Conservation (phyloP, 2,329 filamentous ascomycete species). For the Hypoxylon sp. region DNA sequence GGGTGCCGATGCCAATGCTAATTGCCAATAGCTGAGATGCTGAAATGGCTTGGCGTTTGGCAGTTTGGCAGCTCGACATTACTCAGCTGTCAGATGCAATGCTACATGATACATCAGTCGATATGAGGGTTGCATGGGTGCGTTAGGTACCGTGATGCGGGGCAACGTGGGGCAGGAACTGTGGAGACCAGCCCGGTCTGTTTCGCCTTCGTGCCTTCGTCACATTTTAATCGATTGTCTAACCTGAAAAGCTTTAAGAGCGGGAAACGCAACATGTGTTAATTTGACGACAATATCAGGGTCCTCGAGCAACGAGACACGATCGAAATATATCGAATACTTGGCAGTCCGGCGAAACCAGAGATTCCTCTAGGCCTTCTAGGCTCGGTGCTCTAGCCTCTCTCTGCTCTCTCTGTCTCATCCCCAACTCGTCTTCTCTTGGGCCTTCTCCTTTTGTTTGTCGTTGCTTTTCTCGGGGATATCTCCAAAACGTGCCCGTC, state of each 20-base stretch:
- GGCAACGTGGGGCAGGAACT: neutral
- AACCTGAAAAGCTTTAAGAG: neutral
- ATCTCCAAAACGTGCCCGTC: neutral
- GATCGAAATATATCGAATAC: neutral
- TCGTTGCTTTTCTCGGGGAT: neutral
- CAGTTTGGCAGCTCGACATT: neutral
- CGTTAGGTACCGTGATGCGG: neutral
- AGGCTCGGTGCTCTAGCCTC: neutral
- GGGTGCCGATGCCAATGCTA: constrained; percentile 5
- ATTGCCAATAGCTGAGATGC: neutral
- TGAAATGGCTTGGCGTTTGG: neutral
- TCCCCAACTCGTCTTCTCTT: neutral
- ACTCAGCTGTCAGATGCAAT: neutral
- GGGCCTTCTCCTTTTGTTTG: neutral
- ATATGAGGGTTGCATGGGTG: neutral
- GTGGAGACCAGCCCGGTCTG: neutral
- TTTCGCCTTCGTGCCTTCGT: neutral
- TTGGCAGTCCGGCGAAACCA: neutral
- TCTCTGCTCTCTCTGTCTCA: neutral
- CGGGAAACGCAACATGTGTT: neutral
- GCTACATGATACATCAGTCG: neutral
- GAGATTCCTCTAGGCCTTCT: neutral
- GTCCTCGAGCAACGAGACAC: neutral
- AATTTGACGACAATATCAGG: neutral
- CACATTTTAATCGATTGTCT: neutral